Conservation (phyloP, 2,329 filamentous ascomycete genomes). For the Setomelanomma holmii region DNA sequence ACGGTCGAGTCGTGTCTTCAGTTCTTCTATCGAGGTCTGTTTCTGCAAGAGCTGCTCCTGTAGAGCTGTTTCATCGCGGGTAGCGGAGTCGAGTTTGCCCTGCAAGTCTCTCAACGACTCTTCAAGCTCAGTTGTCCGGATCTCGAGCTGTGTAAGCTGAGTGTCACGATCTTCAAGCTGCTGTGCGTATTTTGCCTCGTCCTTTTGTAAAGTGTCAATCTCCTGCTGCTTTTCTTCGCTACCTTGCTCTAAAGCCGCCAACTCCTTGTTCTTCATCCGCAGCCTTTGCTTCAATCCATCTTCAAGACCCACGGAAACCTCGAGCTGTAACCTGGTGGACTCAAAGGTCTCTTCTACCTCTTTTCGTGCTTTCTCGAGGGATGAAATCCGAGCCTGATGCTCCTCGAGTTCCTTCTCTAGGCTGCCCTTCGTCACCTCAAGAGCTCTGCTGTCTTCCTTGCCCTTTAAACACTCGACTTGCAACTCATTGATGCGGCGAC, state of each 20-base stretch:
- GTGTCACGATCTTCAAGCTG: constrained; percentile 19
- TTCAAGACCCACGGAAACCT: constrained; percentile 24
- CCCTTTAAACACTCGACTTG: constrained; percentile 39
- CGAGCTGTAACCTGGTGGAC: constrained; percentile 29
- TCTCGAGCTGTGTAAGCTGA: constrained; percentile 33
- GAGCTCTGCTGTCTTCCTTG: constrained; percentile 27
- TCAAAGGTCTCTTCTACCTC: constrained; percentile 30
- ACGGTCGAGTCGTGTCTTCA: constrained; percentile 28
- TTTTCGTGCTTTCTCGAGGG: constrained; percentile 36
- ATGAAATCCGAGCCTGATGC: constrained; percentile 38
- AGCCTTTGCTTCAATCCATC: constrained; percentile 29
- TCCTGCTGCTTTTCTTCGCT: constrained; percentile 21
- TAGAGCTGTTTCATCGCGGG: constrained; percentile 30
- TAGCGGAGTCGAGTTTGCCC: constrained; percentile 25
- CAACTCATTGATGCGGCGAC: constrained; percentile 42
- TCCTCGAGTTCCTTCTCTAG: constrained; percentile 36
- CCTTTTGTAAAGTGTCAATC: constrained; percentile 30
- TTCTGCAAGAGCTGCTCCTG: constrained; percentile 30
- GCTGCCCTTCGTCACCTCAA: constrained; percentile 23
- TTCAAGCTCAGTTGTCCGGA: constrained; percentile 27
- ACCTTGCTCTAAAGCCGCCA: constrained; percentile 32
- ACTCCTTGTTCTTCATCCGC: constrained; percentile 32
- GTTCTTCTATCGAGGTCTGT: constrained; percentile 19
- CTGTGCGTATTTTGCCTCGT: constrained; percentile 30
- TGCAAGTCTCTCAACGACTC: constrained; percentile 25